Percentiles rank a stretch among this genome's conserved stretches.
Evolutionary conservation across 257 asterid species (phyloP).

Genomic region (Solanum sitiens): DNA sequence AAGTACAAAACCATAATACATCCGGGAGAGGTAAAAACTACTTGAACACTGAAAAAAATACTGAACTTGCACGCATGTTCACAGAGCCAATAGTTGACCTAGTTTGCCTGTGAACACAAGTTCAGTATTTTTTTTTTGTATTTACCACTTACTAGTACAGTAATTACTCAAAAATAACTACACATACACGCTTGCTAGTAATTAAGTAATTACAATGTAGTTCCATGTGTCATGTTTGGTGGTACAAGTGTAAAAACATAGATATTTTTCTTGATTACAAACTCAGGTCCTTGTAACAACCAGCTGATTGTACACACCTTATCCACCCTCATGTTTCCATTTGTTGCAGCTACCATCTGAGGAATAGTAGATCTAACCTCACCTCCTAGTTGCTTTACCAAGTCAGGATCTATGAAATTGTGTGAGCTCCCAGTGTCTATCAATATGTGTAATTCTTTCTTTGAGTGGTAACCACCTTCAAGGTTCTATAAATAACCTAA

Average conservation of each 20-base stretch:
- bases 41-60: neutral
- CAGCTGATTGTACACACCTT: neutral
- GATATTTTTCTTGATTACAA: neutral
- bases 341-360: neutral
- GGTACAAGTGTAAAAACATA: neutral
- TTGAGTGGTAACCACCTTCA: neutral
- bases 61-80: neutral
- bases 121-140: neutral
- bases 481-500: neutral
- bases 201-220: neutral
- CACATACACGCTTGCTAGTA: neutral
- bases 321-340: neutral
- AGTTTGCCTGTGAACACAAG: neutral
- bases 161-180: neutral
- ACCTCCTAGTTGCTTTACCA: neutral
- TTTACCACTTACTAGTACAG: neutral
- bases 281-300: neutral
- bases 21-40: conserved; percentile 86
- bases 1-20: conserved; percentile 93
- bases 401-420: neutral
- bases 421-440: neutral
- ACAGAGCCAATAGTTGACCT: neutral
- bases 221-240: neutral
- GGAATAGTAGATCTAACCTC: neutral
- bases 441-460: neutral